phyloP scores from a whole-genome alignment of 495 filamentous ascomycete genomes.

The Amphirosellinia nigrospora region DNA sequence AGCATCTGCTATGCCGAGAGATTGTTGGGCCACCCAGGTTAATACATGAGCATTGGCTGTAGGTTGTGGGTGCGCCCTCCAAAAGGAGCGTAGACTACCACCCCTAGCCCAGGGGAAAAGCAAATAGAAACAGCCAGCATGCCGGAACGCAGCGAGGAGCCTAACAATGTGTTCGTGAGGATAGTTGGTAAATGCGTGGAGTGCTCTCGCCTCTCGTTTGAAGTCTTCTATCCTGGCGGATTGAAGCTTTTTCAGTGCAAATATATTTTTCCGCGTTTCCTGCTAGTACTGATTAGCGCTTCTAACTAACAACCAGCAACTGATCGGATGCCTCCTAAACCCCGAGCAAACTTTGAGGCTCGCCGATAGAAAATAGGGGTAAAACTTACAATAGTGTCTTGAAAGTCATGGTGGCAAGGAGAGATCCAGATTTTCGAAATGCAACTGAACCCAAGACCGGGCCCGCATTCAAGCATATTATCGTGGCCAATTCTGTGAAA shows the following conservation, averaged over 20 bases:
- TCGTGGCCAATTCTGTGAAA: neutral
- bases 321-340: neutral
- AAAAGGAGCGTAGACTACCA: neutral
- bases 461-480: too few species aligned
- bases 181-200: neutral
- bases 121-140: neutral
- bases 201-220: neutral
- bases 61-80: neutral
- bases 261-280: neutral
- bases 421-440: neutral
- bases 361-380: neutral
- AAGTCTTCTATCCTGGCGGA: neutral
- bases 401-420: neutral
- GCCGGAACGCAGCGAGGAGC: neutral
- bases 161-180: neutral
- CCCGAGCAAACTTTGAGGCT: neutral
- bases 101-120: slow-evolving; percentile 8
- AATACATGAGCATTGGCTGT: neutral
- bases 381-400: neutral
- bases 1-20: neutral
- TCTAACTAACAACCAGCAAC: too few species aligned
- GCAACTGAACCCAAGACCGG: neutral
- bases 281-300: neutral
- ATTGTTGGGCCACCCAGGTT: slow-evolving; percentile 1
- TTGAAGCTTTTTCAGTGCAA: slow-evolving; percentile 3